phyloP scores from a whole-genome alignment of 805 yeast species.

The Ogataea pilisensis region DNA sequence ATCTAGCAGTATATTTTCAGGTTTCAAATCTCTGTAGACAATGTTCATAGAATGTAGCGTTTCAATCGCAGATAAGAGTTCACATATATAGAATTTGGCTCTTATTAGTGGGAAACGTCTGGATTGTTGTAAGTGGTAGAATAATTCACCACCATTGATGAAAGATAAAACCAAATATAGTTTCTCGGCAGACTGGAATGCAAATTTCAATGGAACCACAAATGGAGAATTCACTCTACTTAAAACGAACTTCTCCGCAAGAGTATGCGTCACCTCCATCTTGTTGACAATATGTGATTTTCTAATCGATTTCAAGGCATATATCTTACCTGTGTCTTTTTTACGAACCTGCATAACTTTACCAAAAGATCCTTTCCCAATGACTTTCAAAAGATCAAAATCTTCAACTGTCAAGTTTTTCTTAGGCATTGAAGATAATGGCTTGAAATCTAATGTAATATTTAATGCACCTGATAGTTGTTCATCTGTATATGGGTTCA shows the following conservation, averaged over 20 bases:
- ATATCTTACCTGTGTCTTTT: constrained; percentile 90
- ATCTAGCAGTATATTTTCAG: constrained; percentile 90
- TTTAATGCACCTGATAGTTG: constrained; percentile 37
- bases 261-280: constrained; percentile 91
- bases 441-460: constrained; percentile 32
- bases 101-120: constrained; percentile 87
- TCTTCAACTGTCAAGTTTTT: constrained; percentile 82
- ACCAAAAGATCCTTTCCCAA: constrained; percentile 97
- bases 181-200: constrained; percentile 96
- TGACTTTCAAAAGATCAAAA: constrained; percentile 88
- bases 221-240: constrained; percentile 93
- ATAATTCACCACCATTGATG: constrained; percentile 95
- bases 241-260: constrained; percentile 93
- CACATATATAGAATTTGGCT: constrained; percentile 91
- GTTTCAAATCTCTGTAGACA: constrained; percentile 92
- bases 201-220: constrained; percentile 92
- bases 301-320: constrained; percentile 90
- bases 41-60: constrained; percentile 87
- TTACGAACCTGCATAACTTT: constrained; percentile 98
- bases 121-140: constrained; percentile 88
- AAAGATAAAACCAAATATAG: constrained; percentile 85
- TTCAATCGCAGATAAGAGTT: constrained; percentile 87
- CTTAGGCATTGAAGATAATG: constrained; percentile 35
- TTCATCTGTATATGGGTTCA: constrained; percentile 31
- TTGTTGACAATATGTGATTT: constrained; percentile 92